Base-by-base conservation (phyloP, 2,329 filamentous ascomycete species). In the Colletotrichum sp. region DNA sequence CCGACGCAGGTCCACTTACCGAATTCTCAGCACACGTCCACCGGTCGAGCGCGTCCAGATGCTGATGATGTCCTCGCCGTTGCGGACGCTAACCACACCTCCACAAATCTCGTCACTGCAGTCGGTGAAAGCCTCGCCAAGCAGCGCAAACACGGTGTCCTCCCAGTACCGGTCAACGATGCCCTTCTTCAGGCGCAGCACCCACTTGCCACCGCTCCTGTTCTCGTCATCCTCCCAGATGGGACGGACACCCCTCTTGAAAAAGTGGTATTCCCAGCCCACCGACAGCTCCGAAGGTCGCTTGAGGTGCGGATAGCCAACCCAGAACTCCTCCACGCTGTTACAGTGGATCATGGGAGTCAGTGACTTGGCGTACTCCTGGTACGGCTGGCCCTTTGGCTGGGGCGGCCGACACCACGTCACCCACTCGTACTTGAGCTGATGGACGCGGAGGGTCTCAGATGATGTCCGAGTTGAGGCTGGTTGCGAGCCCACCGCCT, bases 191-290 rank as follows among this genome's bases (percentile, higher is more conserved):
- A 99, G 88, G 79, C 96, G 91, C 83, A 99, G 93, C 78, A 98
- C 96, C 96, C 96, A 99, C 87, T 99, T 99, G 67, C 97, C 97
- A 70, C 97, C 97, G 79, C 93, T 94, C 85, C 95, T 97, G 87
- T 99, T 99, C 83, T 97, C 95, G 62, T 98, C 96, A 80, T 99
- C 97, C 85, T 99, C 97, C 97, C 97, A 99, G 80, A 99, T 97
- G 27, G 97, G 97, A 76, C 97, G 93, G 77, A 99, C 96, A 70
- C 96, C 96, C 82, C 97, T 96, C 86, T 97, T 98, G 89, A 99
- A 99, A 76, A 99, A 93, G 84, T 99, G 97, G 83, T 98, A 99
- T 86, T 99, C 97, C 28, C 96, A 98, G 34, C 98, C 96, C 6
- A 96, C 93, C 8, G 96, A 96, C 74, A 99, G 89, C 39, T 91